Conservation (phyloP, 805 yeast genomes). For the Kodamaea restingae region DNA sequence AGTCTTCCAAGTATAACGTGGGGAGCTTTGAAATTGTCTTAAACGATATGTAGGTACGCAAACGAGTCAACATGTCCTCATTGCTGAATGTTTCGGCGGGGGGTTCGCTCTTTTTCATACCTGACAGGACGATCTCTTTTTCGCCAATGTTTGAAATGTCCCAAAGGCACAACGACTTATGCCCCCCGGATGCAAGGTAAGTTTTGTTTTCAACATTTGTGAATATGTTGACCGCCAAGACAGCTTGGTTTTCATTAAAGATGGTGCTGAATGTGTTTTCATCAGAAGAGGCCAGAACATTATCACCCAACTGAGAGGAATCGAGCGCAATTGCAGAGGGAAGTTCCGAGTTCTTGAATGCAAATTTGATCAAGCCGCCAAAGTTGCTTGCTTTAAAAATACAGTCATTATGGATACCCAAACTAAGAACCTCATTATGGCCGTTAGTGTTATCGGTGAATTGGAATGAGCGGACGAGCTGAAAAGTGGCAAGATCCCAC, state of each 20-base stretch:
- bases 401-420: conserved; percentile 53
- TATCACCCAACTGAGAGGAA: neutral
- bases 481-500: conserved; percentile 85
- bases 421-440: conserved; percentile 48
- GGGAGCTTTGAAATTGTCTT: conserved; percentile 77
- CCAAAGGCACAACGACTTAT: conserved; percentile 72
- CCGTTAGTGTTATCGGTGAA: conserved; percentile 14
- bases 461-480: conserved; percentile 48
- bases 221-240: conserved; percentile 54
- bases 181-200: conserved; percentile 66
- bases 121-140: neutral
- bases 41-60: conserved; percentile 60
- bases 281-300: conserved; percentile 11
- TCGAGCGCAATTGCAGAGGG: conserved; percentile 1
- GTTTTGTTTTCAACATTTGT: conserved; percentile 31
- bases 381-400: conserved; percentile 59
- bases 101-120: neutral
- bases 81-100: conserved; percentile 33
- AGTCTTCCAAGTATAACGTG: conserved; percentile 65
- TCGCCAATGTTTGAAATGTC: conserved; percentile 36
- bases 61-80: conserved; percentile 60
- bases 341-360: conserved; percentile 17
- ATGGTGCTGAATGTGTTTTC: conserved; percentile 9
- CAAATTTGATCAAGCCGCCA: conserved; percentile 34
- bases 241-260: conserved; percentile 15